Conservation (phyloP, 148 eudicot species). For the Chenopodium berlandieri region DNA sequence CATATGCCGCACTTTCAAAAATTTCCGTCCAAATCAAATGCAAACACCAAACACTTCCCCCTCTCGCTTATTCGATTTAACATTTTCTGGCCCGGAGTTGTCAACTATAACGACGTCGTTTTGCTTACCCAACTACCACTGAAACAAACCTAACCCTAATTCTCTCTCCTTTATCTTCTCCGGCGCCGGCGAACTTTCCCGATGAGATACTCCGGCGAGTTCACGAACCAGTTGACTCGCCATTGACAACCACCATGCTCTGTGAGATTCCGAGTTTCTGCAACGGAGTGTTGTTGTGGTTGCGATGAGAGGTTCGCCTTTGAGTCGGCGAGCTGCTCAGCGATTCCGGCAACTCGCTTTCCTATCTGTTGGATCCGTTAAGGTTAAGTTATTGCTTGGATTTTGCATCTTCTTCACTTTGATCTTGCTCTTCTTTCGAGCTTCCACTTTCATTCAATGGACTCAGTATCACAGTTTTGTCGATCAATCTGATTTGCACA, state of each 20-base stretch:
- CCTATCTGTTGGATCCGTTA: constrained; percentile 53
- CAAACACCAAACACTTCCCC: not conserved
- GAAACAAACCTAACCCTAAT: not conserved
- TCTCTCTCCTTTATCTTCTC: not conserved
- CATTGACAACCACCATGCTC: constrained; percentile 9
- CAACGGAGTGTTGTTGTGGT: not conserved
- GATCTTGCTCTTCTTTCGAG: constrained; percentile 34
- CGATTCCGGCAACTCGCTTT: constrained; percentile 43
- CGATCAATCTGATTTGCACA: constrained; percentile 28
- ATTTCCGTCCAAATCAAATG: not conserved
- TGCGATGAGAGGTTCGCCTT: constrained; percentile 50
- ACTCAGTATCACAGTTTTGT: constrained; percentile 21
- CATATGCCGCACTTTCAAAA: not conserved
- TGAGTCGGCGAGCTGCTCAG: constrained; percentile 51
- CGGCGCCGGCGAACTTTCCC: not conserved
- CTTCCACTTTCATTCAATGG: constrained; percentile 52
- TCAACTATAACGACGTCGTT: not conserved
- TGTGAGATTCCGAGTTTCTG: constrained; percentile 11
- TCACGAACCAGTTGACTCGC: constrained; percentile 14
- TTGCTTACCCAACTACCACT: not conserved
- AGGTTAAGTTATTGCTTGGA: constrained; percentile 49
- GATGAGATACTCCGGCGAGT: constrained; percentile 1
- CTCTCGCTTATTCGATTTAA: not conserved
- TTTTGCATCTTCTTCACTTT: constrained; percentile 41
- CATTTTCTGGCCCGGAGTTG: not conserved